Base-by-base conservation (phyloP, 352 stramenopile species). In the Blastocystis sp. region DNA sequence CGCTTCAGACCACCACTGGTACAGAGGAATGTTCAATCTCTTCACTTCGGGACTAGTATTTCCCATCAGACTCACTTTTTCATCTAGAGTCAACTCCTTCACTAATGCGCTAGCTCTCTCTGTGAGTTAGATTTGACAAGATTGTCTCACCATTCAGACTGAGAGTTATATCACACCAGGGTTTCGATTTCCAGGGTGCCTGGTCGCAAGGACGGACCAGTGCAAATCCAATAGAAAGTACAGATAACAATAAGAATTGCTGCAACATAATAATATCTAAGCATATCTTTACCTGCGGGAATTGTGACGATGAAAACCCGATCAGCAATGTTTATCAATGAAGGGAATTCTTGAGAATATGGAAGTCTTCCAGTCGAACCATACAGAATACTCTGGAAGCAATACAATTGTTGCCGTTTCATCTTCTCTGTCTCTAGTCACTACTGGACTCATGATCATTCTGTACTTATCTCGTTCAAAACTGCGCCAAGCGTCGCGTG, bases 1-100 rank as follows among this genome's bases (percentile, higher is more conserved):
- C 62, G 93, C 96, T 91, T 98, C 96, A 68, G 93, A 95, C 41
- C 95, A 96, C 94, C 95, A 98, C 90, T 96, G 93, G 92, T 98
- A 98, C 70, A 94, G 92, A 3, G 94, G 95, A 3, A 98, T 30
- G 30, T 81, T 68, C 13, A 93, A 43, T 43, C 82, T 50, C 11
- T 76, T 50, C 24, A 92, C 87, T 0, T 73, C 90, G 1, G 90
- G 90, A 37, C 94, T 91, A 26, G 93, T 93, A 89, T 95, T 93
- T 37, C 93, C 91, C 2, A 95, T 90, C 3, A 97, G 92, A 30
- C 82, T 91, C 56, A 93, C 93, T 90, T 97, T 93, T 66, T 96
- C 93, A 2, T 91, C 68, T 30, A 96, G 90, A 4, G 92, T 91
- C 5, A 98, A 90, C 7, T 92, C 92, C 20, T 66, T 9, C 24